Evolutionary conservation across 345 rosid genomes (phyloP).

Genomic region (Gossypium australe): DNA sequence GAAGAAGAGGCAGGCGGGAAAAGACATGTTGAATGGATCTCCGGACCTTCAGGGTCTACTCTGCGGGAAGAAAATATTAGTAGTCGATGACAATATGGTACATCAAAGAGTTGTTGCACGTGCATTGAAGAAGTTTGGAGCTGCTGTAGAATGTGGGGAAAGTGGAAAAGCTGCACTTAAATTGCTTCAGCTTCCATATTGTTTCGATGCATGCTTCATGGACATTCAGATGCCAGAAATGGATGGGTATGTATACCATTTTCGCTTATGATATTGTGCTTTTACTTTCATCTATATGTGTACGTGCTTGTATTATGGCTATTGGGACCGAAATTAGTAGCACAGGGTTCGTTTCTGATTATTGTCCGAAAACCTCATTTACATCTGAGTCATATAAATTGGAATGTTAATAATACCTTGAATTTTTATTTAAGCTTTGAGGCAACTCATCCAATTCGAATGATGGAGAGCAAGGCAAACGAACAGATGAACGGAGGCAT

Average conservation of each 20-base stretch:
- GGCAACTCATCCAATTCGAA: slow-evolving; percentile 72
- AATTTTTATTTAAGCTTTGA: slow-evolving; percentile 54
- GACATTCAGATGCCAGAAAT: slow-evolving; percentile 99
- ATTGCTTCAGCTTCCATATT: slow-evolving; percentile 70
- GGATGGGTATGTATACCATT: slow-evolving; percentile 64
- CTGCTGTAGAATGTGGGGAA: slow-evolving; percentile 73
- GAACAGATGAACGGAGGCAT: slow-evolving; percentile 36
- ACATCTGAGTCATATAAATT: no score
- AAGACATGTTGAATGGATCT: slow-evolving; percentile 37
- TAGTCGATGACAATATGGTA: slow-evolving; percentile 83
- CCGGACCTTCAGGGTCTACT: slow-evolving; percentile 49
- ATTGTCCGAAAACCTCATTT: not conserved
- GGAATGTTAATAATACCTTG: not conserved
- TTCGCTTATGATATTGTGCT: not conserved
- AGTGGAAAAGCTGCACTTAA: slow-evolving; percentile 78
- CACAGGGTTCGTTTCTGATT: not conserved
- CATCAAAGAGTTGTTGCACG: slow-evolving; percentile 92
- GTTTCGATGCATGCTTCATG: slow-evolving; percentile 94
- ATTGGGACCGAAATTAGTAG: not conserved
- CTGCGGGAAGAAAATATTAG: slow-evolving; percentile 71
- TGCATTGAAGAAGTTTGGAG: slow-evolving; percentile 91
- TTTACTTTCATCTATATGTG: no score
- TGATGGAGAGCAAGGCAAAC: slow-evolving; percentile 65
- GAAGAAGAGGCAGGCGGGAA: slow-evolving; percentile 48
- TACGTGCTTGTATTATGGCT: no score